A percentile compares a stretch with the other conserved stretches of the same genome.
phyloP scores from a whole-genome alignment of 2,329 filamentous ascomycete species.

The Ceratocystis papillata region DNA sequence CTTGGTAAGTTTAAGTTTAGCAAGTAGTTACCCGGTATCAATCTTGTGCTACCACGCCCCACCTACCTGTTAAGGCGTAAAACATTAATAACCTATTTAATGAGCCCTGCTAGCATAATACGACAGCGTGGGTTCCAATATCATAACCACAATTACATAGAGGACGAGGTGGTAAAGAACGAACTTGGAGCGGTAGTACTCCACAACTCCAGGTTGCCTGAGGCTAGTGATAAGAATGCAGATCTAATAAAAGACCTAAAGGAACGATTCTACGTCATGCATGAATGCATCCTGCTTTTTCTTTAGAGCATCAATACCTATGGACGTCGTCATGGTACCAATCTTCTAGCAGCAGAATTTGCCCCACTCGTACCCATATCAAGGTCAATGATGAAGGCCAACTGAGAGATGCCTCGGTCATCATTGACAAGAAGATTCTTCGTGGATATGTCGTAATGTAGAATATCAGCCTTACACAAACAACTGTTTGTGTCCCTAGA shows the following conservation, averaged over 20 bases:
- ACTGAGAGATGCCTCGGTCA: neutral
- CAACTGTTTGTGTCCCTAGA: no score
- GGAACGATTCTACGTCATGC: slow-evolving; percentile 11
- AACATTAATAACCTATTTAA: no score
- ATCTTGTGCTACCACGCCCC: no score
- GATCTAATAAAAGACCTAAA: neutral
- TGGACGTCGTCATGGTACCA: neutral
- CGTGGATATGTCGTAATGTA: neutral
- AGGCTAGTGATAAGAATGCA: neutral
- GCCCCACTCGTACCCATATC: neutral
- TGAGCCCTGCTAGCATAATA: no score
- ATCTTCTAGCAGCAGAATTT: neutral
- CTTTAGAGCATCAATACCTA: neutral
- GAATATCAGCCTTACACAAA: neutral
- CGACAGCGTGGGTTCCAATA: no score
- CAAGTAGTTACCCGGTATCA: no score
- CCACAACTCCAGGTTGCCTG: no score
- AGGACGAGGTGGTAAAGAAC: no score
- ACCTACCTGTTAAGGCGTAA: no score
- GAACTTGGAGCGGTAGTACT: no score
- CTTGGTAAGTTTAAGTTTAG: no score
- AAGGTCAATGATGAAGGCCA: neutral
- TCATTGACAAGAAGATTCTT: slow-evolving; percentile 1
- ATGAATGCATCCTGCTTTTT: neutral
- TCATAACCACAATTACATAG: no score